Evolutionary conservation across 495 filamentous ascomycete genomes (phyloP), one percentile per base, ranked within the genome.

Genomic region (Xylaria venustula): DNA sequence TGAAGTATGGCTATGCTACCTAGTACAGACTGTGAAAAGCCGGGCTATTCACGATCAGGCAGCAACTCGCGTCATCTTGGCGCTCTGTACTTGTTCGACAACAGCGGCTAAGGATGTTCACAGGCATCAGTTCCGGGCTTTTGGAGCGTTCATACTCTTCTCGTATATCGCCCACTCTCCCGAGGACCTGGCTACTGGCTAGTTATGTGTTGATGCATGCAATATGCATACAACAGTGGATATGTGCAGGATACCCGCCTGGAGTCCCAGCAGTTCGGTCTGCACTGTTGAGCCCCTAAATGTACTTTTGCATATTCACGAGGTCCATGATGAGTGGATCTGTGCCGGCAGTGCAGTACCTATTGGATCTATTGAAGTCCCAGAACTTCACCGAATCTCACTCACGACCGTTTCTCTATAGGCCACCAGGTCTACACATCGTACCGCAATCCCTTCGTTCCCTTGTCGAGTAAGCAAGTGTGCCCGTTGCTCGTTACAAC

Each of bases 331-430:
- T 2, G 17, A 19, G 44, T 58, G 55, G 28, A 58, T 41, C 44
- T 49, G 7, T 36, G 4, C 28, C 22, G 9, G 44, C 55, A 37
- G 14, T 49, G 32, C 30, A 34, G 11, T 34, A n/a, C 44, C n/a
- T 58, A 7, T 42, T 25, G 25, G 8, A 4, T 23, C 22, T 19
- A 4, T 1, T 7, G 14, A 2, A 36, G 54, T 48, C 30, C 54
- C 42, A 57, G 28, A 32, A 26, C 28, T 37, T 34, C 54, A 57
- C 54, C 54, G 54, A 48, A 57, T 22, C 19, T 37, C 17, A 57
- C 26, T 5, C 19, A 57, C 12, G 14, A 26, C 19, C 3, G 26
- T 32, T 20, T 55, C 40, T 3, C 7, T 19, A 36, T 7, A 37
- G 28, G 42, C 19, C 47, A 47, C 28, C 36, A 56, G 9, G 15